Evolutionary conservation across 2,329 filamentous ascomycete genomes (phyloP).

Genomic region (Zalaria obscura): DNA sequence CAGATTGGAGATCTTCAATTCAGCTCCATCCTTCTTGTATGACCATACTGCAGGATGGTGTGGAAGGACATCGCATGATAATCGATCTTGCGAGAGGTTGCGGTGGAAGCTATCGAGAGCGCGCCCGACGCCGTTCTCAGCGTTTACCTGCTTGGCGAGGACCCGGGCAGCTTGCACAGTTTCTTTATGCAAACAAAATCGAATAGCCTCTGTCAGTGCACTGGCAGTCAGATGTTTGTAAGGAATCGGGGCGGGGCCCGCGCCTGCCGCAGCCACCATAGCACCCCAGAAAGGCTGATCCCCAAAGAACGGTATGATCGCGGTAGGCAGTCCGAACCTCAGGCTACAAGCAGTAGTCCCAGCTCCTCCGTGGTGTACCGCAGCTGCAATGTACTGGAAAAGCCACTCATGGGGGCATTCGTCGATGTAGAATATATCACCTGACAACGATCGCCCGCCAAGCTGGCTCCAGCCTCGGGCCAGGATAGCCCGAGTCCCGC

Average conservation of each 20-base stretch:
- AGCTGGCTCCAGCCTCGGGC: conserved; percentile 42
- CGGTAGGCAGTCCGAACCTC: conserved; percentile 32
- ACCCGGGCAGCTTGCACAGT: conserved; percentile 18
- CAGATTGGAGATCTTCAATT: conserved; percentile 54
- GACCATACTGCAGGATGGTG: conserved; percentile 58
- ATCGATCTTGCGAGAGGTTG: conserved; percentile 40
- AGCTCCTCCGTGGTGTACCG: conserved; percentile 46
- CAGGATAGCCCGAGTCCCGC: conserved; percentile 38
- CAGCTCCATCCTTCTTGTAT: conserved; percentile 50
- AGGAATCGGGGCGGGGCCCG: conserved; percentile 24
- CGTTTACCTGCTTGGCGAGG: conserved; percentile 24
- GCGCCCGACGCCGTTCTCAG: conserved; percentile 23
- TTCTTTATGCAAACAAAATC: conserved; percentile 21
- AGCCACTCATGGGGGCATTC: conserved; percentile 47
- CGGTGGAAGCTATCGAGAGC: conserved; percentile 29
- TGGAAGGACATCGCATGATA: conserved; percentile 56
- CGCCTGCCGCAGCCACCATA: conserved; percentile 26
- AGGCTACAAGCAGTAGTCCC: conserved; percentile 42
- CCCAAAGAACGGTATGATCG: conserved; percentile 41
- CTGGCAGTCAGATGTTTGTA: conserved; percentile 24
- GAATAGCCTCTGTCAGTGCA: conserved; percentile 26
- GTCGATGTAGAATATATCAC: conserved; percentile 36
- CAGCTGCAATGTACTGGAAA: conserved; percentile 39
- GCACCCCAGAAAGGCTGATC: conserved; percentile 50
- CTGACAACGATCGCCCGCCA: conserved; percentile 20